phyloP scores from a whole-genome alignment of 306 rosid genomes.

The Castanea crenata region DNA sequence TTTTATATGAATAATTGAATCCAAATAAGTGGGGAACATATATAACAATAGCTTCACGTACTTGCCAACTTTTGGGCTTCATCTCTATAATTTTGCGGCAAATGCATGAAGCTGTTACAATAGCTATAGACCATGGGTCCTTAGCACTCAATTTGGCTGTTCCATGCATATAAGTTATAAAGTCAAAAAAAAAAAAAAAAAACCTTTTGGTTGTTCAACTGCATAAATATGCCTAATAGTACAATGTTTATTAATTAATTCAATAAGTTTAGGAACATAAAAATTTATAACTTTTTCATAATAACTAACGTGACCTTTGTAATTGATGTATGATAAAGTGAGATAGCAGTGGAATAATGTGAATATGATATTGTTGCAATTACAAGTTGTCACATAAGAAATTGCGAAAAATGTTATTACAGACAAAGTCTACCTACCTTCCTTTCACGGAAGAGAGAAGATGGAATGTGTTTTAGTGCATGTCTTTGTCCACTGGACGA shows the following conservation, averaged over 20 bases:
- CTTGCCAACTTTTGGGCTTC: slow-evolving; percentile 66
- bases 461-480: slow-evolving; percentile 45
- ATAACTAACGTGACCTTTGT: no score
- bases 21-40: not conserved
- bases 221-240: not conserved
- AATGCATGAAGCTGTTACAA: slow-evolving; percentile 78
- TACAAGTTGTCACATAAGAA: no score
- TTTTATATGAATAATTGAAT: not conserved
- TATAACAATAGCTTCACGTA: slow-evolving; percentile 19
- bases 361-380: no score
- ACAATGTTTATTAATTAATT: no score
- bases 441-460: slow-evolving; percentile 58
- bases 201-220: not conserved
- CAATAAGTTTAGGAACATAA: no score
- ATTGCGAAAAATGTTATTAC: no score
- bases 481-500: slow-evolving; percentile 27
- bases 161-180: not conserved
- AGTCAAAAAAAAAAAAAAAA: not conserved
- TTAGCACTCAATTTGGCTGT: slow-evolving; percentile 58
- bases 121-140: slow-evolving; percentile 73
- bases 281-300: no score
- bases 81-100: slow-evolving; percentile 70
- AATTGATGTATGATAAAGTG: no score
- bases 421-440: slow-evolving; percentile 45
- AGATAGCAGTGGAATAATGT: no score